These are phyloP conservation scores for Penicillium thymicola DNA, from an alignment of 2,329 filamentous ascomycete species.

Conservation along the genomic window DNA sequence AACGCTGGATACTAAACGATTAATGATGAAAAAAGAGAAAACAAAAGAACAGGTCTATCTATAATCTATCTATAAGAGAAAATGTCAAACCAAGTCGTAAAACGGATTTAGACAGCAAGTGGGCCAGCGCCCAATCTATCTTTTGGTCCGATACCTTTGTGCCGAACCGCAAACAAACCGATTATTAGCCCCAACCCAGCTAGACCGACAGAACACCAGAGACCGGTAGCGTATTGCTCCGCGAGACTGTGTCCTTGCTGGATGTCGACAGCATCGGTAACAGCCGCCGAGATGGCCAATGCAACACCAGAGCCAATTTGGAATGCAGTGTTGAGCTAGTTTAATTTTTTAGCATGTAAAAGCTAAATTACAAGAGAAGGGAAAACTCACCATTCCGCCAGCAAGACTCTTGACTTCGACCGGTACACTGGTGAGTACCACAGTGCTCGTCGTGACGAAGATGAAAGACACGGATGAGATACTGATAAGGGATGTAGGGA, in stretches of 20 bases:
- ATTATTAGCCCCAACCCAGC: constrained; percentile 35
- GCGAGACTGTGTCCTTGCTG: constrained; percentile 32
- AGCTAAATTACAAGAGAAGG: rapidly evolving
- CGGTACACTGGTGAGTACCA: constrained; percentile 41
- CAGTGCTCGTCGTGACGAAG: constrained; percentile 44
- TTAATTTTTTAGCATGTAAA: background rate
- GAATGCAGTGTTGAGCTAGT: constrained; percentile 42
- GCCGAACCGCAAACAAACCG: constrained; percentile 17
- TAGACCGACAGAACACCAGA: constrained; percentile 44
- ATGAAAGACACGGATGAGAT: constrained; percentile 42
- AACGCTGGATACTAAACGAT: background rate
- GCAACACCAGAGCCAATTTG: constrained; percentile 44
- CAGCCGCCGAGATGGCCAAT: constrained; percentile 40
- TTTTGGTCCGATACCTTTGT: constrained; percentile 21
- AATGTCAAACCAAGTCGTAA: background rate
- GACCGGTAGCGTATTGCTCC: constrained; percentile 40
- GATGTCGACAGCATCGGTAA: constrained; percentile 40
- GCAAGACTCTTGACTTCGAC: constrained; percentile 42
- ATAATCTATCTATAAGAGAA: background rate
- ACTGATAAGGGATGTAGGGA: constrained; percentile 40
- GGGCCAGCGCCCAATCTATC: constrained; percentile 16
- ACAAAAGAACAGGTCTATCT: background rate
- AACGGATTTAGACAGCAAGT: constrained; percentile 13
- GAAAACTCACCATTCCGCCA: constrained; percentile 37
- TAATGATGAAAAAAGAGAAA: background rate